Evolutionary conservation across 2,329 filamentous ascomycete species (phyloP).

Genomic region (Neonectria ditissima): DNA sequence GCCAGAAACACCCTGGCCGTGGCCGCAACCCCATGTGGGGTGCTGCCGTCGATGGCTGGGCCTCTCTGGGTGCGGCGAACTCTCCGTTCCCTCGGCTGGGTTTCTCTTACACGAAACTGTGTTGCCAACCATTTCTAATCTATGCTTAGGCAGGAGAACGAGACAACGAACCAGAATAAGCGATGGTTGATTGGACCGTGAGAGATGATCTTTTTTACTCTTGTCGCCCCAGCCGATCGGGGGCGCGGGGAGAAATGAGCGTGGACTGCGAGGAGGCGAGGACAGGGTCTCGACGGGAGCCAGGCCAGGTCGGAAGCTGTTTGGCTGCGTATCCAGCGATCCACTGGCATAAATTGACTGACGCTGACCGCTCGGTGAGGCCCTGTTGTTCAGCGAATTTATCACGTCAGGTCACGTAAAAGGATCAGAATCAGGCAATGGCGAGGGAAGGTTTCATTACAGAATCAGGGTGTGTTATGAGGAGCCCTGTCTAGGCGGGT

Average conservation of each 20-base stretch:
- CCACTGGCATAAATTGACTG: constrained; percentile 31
- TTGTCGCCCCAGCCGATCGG: constrained; percentile 41
- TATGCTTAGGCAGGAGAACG: constrained; percentile 41
- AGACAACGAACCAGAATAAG: constrained; percentile 34
- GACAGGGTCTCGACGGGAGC: constrained; percentile 23
- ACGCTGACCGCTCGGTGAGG: constrained; percentile 32
- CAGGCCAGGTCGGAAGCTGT: constrained; percentile 32
- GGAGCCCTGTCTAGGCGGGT: constrained; percentile 25
- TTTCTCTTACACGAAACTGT: constrained; percentile 54
- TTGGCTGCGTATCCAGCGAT: constrained; percentile 27
- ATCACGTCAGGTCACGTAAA: constrained; percentile 29
- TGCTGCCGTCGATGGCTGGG: constrained; percentile 43
- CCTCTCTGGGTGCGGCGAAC: constrained; percentile 35
- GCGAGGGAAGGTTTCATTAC: constrained; percentile 31
- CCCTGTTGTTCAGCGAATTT: constrained; percentile 14
- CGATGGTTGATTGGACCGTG: constrained; percentile 39
- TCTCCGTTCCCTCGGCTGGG: constrained; percentile 35
- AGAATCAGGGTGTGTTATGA: constrained; percentile 19
- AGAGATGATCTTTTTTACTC: constrained; percentile 22
- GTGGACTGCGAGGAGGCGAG: constrained; percentile 19
- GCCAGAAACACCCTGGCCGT: constrained; percentile 41
- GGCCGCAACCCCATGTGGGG: constrained; percentile 44
- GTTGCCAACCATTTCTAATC: constrained; percentile 49
- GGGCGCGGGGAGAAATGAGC: constrained; percentile 28
- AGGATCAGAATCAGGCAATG: constrained; percentile 38